phyloP scores from a whole-genome alignment of 2,329 filamentous ascomycete genomes.

The Pseudogymnoascus sp. region DNA sequence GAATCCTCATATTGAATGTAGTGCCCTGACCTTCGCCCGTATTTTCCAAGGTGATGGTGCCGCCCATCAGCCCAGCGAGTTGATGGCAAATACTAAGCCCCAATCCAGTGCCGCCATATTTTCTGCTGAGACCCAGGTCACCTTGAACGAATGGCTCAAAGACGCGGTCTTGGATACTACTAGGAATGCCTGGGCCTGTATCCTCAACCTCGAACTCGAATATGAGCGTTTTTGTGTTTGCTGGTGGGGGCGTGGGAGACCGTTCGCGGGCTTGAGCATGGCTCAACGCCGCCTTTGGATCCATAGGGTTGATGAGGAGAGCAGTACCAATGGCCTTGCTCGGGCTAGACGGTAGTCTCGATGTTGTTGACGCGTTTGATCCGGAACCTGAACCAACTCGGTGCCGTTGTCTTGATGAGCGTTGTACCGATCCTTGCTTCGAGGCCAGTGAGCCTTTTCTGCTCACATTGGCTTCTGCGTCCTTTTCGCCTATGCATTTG shows the following conservation, averaged over 20 bases:
- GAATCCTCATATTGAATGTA: constrained; percentile 75
- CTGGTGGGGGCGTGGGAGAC: constrained; percentile 52
- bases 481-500: constrained; percentile 56
- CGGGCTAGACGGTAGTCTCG: constrained; percentile 30
- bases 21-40: constrained; percentile 48
- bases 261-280: constrained; percentile 42
- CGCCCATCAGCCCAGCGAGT: constrained; percentile 74
- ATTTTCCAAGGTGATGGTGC: constrained; percentile 64
- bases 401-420: constrained; percentile 19
- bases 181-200: constrained; percentile 77
- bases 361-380: constrained; percentile 44
- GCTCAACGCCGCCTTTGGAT: constrained; percentile 28
- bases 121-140: constrained; percentile 81
- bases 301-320: constrained; percentile 55
- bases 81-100: constrained; percentile 87
- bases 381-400: constrained; percentile 27
- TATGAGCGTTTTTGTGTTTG: constrained; percentile 55
- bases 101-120: constrained; percentile 80
- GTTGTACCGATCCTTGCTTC: constrained; percentile 17
- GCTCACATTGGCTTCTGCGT: constrained; percentile 18
- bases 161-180: constrained; percentile 68
- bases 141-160: constrained; percentile 94
- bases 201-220: constrained; percentile 90
- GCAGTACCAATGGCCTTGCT: constrained; percentile 40
- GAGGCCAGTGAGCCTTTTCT: constrained; percentile 24